These are phyloP conservation scores for Acacia acuminata DNA, from an alignment of 306 rosid genomes.

Conservation along the genomic window DNA sequence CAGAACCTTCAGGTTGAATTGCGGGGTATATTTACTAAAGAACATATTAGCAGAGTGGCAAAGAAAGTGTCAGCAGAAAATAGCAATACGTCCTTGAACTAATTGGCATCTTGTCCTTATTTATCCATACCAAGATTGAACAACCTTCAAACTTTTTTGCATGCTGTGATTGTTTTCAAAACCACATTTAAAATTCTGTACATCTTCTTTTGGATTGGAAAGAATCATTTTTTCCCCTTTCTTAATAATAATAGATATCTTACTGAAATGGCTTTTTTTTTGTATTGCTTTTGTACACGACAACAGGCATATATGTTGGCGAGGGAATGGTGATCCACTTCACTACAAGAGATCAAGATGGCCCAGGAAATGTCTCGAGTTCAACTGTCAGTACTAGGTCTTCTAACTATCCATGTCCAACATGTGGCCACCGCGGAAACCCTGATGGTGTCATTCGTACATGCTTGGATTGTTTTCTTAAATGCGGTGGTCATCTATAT, in stretches of 20 bases:
- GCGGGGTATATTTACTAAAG: neutral
- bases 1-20: constrained; percentile 1
- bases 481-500: constrained; percentile 64
- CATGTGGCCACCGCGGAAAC: constrained; percentile 55
- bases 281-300: constrained; percentile 18
- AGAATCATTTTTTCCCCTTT: neutral
- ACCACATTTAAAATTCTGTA: neutral
- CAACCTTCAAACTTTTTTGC: constrained; percentile 2
- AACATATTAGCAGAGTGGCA: neutral
- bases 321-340: constrained; percentile 79
- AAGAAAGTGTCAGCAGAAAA: neutral
- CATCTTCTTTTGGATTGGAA: constrained; percentile 3
- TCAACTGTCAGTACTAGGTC: constrained; percentile 46
- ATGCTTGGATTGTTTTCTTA: constrained; percentile 83
- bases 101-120: constrained; percentile 5
- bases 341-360: constrained; percentile 85
- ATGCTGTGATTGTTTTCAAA: neutral
- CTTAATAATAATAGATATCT: neutral
- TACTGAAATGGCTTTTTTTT: constrained; percentile 23
- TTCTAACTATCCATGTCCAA: constrained; percentile 62
- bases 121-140: neutral
- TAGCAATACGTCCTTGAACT: constrained; percentile 1
- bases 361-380: constrained; percentile 66
- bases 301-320: constrained; percentile 72
- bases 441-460: constrained; percentile 71